Evolutionary conservation across 306 rosid genomes (phyloP).

Genomic region (Quercus aquifolioides): DNA sequence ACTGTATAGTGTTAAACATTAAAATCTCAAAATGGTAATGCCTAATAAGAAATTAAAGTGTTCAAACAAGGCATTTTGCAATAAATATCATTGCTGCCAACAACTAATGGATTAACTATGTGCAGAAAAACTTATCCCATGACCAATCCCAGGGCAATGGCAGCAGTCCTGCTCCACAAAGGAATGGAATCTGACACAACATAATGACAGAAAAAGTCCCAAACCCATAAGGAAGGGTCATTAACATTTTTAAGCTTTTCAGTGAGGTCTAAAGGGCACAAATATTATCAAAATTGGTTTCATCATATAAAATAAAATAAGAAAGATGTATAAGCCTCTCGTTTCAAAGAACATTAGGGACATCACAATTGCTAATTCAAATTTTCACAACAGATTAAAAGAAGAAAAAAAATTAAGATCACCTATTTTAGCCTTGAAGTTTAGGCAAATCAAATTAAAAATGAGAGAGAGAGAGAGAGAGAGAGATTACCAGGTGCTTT

Average conservation of each 20-base stretch:
- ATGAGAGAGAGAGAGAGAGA: not conserved
- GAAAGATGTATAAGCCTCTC: not conserved
- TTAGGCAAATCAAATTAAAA: not conserved
- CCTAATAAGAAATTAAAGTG: not conserved
- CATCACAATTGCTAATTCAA: not conserved
- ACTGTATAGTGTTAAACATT: too few relatives aligned
- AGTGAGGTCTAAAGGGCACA: not conserved
- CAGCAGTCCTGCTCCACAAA: not conserved
- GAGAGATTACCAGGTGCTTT: slow-evolving; percentile 32
- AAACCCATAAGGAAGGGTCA: not conserved
- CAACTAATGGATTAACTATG: not conserved
- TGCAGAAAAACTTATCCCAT: not conserved
- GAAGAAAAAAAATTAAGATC: not conserved
- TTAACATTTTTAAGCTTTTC: not conserved
- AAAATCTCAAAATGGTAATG: too few relatives aligned
- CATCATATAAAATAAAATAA: not conserved
- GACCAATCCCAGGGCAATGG: not conserved
- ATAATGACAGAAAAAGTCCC: not conserved
- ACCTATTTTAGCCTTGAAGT: not conserved
- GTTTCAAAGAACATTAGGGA: not conserved
- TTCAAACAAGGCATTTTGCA: slow-evolving; percentile 1
- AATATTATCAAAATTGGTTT: not conserved
- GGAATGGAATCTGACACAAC: not conserved
- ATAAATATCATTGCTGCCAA: not conserved
- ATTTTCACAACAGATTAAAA: not conserved